Conservation (phyloP, 805 yeast species). For the Candida oleophila region DNA sequence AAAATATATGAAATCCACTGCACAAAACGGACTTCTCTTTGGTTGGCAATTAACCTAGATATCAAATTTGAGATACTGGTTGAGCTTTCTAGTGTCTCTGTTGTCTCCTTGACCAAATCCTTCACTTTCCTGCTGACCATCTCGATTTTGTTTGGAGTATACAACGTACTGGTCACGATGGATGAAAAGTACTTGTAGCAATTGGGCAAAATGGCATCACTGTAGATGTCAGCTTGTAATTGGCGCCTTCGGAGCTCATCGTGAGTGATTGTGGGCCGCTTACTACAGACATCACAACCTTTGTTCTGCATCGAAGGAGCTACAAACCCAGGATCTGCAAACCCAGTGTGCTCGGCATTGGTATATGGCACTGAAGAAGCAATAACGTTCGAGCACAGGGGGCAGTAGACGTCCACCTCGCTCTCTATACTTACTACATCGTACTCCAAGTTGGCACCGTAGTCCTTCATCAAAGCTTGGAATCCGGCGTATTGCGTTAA, state of each 20-base stretch:
- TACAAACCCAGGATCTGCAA: conserved; percentile 9
- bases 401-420: conserved; percentile 12
- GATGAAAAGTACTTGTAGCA: conserved; percentile 9
- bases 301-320: conserved; percentile 6
- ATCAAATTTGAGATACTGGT: not conserved
- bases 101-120: not conserved
- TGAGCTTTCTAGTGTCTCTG: not conserved
- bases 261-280: conserved; percentile 11
- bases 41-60: not conserved
- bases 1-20: not conserved
- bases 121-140: not conserved
- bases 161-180: conserved; percentile 5
- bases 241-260: conserved; percentile 21
- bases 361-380: conserved; percentile 9
- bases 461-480: not conserved
- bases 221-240: conserved; percentile 14
- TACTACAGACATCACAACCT: conserved; percentile 10
- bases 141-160: not conserved
- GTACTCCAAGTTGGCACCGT: conserved; percentile 1
- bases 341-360: conserved; percentile 7
- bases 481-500: not conserved
- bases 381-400: conserved; percentile 9
- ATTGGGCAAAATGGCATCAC: conserved; percentile 7
- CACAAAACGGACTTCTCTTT: not conserved
- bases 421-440: conserved; percentile 6